Base-by-base conservation (phyloP, 345 rosid species). In the Conringia planisiliqua region DNA sequence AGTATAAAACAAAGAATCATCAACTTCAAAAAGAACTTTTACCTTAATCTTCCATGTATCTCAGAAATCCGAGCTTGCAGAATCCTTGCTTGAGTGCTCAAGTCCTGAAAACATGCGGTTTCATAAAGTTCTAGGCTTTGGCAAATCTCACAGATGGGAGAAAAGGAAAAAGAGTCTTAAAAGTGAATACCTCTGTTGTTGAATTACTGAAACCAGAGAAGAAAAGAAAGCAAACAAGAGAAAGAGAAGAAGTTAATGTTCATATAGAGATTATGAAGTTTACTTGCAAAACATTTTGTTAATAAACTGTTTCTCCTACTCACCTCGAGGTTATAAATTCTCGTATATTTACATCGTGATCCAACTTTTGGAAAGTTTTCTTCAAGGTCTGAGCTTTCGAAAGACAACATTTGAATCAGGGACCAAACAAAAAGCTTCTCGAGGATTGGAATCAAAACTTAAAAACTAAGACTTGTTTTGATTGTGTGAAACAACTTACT, bases 281-380 rank as follows among this genome's bases (percentile, higher is more conserved):
- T 10, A 18, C 24, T 16, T 68, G 35, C 18, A 64, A 56, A 14
- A 1, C 32, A 47, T 22, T 32, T 44, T 18, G 55, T 59, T 35
- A 20, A 14, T 4, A 33, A 59, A 63, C 20, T 58, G 48, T 42
- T 59, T 66, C 14, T 62, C 12, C 30, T 40, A 39, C 66, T 42
- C 73, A 93, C 96, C 85, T 84, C 56, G 89, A 58, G 78, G 90
- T 87, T 51, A 92, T 67, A 64, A 90, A 86, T 46, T 89, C 95
- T 55, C 90, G 86, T 72, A 92, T 86, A 78, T 86, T 86, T 56
- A 93, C 95, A 78, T 86, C 84, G 74, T 93, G 98, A 80, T 89
- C 97, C 90, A 90, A 84, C 84, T 87, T 90, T 88, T 82, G 85
- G 72, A 93, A 93, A 26, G 97, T 90, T 84, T 93, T 93, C 89